A percentile compares a stretch with the other conserved stretches of the same genome.
Evolutionary conservation across 805 yeast genomes (phyloP).

Genomic region (Metschnikowia arizonensis): DNA sequence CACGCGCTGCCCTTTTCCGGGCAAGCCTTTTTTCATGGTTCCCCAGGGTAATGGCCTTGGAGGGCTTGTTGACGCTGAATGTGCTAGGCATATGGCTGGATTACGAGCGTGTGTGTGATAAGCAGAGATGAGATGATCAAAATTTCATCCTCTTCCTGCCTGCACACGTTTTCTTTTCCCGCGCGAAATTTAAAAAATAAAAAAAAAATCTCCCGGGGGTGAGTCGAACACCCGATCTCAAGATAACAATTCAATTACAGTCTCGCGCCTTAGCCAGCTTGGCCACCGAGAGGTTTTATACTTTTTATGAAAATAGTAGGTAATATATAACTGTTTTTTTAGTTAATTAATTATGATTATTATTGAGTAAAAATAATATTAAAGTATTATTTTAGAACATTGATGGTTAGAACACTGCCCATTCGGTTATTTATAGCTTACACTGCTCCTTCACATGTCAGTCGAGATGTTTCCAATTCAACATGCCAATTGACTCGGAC

Average conservation of each 20-base stretch:
- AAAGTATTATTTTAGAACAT: too few relatives aligned
- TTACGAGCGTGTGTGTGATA: not conserved
- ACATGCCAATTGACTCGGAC: too few relatives aligned
- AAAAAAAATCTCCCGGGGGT: slow-evolving; percentile 42
- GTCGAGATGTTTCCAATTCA: too few relatives aligned
- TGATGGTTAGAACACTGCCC: too few relatives aligned
- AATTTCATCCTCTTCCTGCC: too few relatives aligned
- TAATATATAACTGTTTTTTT: too few relatives aligned
- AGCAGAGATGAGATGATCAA: slow-evolving; percentile 8
- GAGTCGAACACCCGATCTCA: slow-evolving; percentile 50
- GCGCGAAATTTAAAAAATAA: too few relatives aligned
- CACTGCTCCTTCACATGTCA: too few relatives aligned
- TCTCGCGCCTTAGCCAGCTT: slow-evolving; percentile 50
- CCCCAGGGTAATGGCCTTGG: slow-evolving; percentile 49
- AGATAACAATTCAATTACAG: slow-evolving; percentile 42
- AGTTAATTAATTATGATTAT: too few relatives aligned
- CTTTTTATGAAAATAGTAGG: not conserved
- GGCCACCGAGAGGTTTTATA: slow-evolving; percentile 40
- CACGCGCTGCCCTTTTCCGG: slow-evolving; percentile 53
- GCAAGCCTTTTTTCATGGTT: slow-evolving; percentile 49
- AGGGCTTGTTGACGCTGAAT: slow-evolving; percentile 76
- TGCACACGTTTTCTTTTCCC: not conserved
- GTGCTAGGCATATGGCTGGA: slow-evolving; percentile 64
- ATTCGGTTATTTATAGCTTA: too few relatives aligned
- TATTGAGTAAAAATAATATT: too few relatives aligned